Percentiles rank a stretch among this genome's conserved stretches.
Evolutionary conservation across 352 stramenopile species (phyloP).

Genomic region (Phytophthora aleatoria): DNA sequence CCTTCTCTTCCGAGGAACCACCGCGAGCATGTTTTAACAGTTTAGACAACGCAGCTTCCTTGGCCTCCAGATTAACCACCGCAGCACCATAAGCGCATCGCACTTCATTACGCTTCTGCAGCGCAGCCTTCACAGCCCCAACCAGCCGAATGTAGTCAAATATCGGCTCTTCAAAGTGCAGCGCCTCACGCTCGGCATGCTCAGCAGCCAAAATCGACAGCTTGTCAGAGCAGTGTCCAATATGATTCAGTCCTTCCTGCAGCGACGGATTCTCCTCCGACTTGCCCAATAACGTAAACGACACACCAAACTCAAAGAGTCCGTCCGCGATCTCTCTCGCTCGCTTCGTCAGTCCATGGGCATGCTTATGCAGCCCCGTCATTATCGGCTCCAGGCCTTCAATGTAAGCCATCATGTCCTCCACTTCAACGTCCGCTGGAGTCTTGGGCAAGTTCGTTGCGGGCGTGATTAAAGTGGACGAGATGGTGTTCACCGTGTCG

Average conservation of each 20-base stretch:
- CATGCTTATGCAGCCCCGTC: constrained; percentile 94
- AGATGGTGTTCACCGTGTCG: constrained; percentile 87
- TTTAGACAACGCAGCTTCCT: constrained; percentile 66
- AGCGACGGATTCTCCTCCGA: constrained; percentile 92
- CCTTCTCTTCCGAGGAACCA: constrained; percentile 71
- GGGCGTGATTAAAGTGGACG: constrained; percentile 62
- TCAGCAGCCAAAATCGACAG: constrained; percentile 92
- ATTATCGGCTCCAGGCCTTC: constrained; percentile 96
- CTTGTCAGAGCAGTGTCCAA: constrained; percentile 93
- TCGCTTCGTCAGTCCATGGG: constrained; percentile 92
- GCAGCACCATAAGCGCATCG: constrained; percentile 86
- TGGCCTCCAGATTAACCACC: constrained; percentile 88
- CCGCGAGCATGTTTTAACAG: constrained; percentile 62
- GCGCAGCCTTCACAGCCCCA: constrained; percentile 93
- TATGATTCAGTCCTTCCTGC: constrained; percentile 90
- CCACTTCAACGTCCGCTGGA: constrained; percentile 92
- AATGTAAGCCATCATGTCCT: constrained; percentile 97
- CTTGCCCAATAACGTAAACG: constrained; percentile 95
- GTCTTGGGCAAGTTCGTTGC: constrained; percentile 80
- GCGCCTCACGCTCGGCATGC: constrained; percentile 92
- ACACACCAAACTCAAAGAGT: constrained; percentile 96
- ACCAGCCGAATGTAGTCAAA: constrained; percentile 97
- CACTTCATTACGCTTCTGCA: constrained; percentile 94
- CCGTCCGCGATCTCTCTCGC: constrained; percentile 95
- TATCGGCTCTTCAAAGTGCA: constrained; percentile 95